Base-by-base conservation (phyloP, 306 rosid species). In the Phaseolus lunatus region DNA sequence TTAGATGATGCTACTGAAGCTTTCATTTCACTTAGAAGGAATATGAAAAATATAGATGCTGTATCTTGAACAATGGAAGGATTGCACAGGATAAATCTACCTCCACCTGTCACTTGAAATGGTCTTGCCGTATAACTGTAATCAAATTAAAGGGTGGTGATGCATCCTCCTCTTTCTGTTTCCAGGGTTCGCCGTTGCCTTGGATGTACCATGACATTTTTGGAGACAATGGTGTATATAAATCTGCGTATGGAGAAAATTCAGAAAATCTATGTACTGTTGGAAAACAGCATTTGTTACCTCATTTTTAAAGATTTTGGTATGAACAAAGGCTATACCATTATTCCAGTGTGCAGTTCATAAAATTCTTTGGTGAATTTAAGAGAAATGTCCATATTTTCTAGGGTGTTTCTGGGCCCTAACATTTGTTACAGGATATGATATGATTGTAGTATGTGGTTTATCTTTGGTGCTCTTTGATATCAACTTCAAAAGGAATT, bases 121-220 rank as follows among this genome's bases (percentile, higher is more conserved):
- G 87, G 79, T 92, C 97, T 76, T 71, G 94, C 81, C 65, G 84
- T 56, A 89, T 81, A 57, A 92, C 54, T 44, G 92, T 48, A 67
- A 85, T 77, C 39, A 80, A 68, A 77, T 81, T 85, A 31, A 92
- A 80, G 45, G 88, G 72, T 31, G 86, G 39, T 26, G 86, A 31
- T 23, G 68, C 87, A n/a, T 82, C 97, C 53, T 89, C 94, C 20
- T 87, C 93, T 76, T 82, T 85, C 70, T 83, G 91, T 81, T 84
- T 92, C 97, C 97, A 88, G 58, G 87, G 50, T 64, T 92, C 95
- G 11, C 75, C 69, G 50, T 67, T 85, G 72, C 85, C 85, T 77
- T 86, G 94, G 70, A 89, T 48, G 82, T 73, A 92, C 97, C 97
- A 89, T 7, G 91, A 89, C 65, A 89, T 90, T 85, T 85, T 87